Evolutionary conservation across 805 yeast species (phyloP).

Genomic region (Candida golubevii): DNA sequence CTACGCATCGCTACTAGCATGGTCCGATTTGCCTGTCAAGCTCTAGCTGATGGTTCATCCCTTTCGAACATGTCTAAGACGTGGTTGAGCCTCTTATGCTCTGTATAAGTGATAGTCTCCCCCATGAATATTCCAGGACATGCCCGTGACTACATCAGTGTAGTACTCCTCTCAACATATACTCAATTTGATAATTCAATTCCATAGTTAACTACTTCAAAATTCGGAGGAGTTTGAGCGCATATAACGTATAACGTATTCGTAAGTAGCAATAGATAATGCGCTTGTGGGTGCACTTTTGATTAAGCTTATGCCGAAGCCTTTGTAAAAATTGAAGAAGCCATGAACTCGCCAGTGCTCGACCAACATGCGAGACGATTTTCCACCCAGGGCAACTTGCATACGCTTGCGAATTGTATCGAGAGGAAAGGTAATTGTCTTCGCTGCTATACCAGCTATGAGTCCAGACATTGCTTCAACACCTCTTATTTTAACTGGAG

Average conservation of each 20-base stretch:
- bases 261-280: constrained; percentile 63
- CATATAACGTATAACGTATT: constrained; percentile 27
- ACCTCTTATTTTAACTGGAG: constrained; percentile 25
- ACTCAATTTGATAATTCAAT: too few relatives aligned
- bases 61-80: too few relatives aligned
- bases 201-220: too few relatives aligned
- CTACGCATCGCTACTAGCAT: too few relatives aligned
- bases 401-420: constrained; percentile 77
- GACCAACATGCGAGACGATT: constrained; percentile 23
- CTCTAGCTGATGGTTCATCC: too few relatives aligned
- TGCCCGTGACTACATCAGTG: too few relatives aligned
- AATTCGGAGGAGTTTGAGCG: neutral
- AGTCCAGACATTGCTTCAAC: constrained; percentile 63
- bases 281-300: constrained; percentile 82
- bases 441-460: constrained; percentile 71
- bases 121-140: too few relatives aligned
- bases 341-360: constrained; percentile 57
- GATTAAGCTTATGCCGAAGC: constrained; percentile 62
- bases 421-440: constrained; percentile 74
- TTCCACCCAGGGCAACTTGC: constrained; percentile 47
- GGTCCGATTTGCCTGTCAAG: too few relatives aligned
- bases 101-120: too few relatives aligned
- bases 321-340: constrained; percentile 64
- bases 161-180: too few relatives aligned
- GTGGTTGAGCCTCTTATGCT: too few relatives aligned